Base-by-base conservation (phyloP, 306 rosid genomes). In the Glycine tomentella region DNA sequence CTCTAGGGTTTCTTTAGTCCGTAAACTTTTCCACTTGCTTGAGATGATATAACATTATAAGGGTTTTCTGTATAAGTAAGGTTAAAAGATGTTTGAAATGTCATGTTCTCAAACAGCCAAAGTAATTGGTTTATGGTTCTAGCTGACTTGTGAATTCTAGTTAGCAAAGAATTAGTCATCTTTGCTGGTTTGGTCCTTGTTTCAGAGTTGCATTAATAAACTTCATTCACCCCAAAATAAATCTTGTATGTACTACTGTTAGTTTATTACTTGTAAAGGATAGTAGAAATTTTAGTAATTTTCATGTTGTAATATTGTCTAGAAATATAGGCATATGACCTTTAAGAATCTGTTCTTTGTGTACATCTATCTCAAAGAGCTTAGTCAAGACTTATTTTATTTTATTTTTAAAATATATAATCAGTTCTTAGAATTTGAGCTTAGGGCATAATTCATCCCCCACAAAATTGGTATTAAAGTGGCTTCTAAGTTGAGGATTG, bases 51-150 rank as follows among this genome's bases (percentile, higher is more conserved):
- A 48, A 44, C 45, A 10, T 74, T 69, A 50, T 13, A 33, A 52
- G 33, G 79, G 40, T 50, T 70, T 69, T 69, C 16, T 59, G 62
- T 40, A 33, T 48, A 46, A 70, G 55, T 75, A 77, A 44, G 52
- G 46, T 50, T 71, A 14, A 13, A 25, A 1, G 6, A 40, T 72
- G 72, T 56, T 52, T 79, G 69, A 62, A 80, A 42, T 62, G 68
- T 69, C 16, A 70, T 53, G 76, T 62, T 69, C 42, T 64, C 17
- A 74, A 73, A 53, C 44, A 38, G 64, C 65, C 40, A 20, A 67
- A 84, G 34, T 74, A 67, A 69, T 38, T 67, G 40, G 58, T 69
- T 8, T 80, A 48, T 69, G 57, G 53, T 80, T 84, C 79, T 84
- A 69, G 82, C 62, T 62, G 79, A 69, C 58, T 56, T 69, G 48